Evolutionary conservation across 1,284 basidiomycete species (phyloP), one percentile per base, ranked within the genome.

Genomic region (Chalciporus sp.): DNA sequence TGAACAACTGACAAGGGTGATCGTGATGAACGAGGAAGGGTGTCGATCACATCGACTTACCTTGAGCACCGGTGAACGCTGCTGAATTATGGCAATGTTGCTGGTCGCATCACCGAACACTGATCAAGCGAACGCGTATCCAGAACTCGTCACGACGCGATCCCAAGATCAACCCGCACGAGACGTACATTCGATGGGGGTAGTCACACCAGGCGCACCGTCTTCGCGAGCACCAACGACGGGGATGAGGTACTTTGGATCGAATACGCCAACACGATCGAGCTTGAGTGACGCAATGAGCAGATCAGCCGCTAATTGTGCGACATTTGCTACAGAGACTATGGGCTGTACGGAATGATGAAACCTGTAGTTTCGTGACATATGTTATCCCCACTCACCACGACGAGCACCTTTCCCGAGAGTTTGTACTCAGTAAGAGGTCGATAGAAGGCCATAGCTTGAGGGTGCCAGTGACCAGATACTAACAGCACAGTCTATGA

Each of bases 281-380:
- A 93, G 77, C 16, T 73, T 74, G 42, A 90, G 75, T 0, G 86
- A 85, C 6, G 84, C 68, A 52, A 92, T 85, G 53, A 93, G 72
- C 12, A 93, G 72, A 70, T 93, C 91, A 16, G 75, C 83, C 0
- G 89, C 82, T 16, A 93, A 78, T 64, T 93, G 91, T 7, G 85
- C 77, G 37, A 93, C 80, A 72, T 92, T 93, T 43, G 86, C 91
- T 23, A 85, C 81, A 1, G 90, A 92, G 5, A 93, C 89, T 42
- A 92, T 69, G 23, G 91, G 90, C 90, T 93, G 63, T 47, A 55
- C 59, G 62, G 47, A 29, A 42, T 40, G 28, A 31, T 47, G 44
- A 61, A 46, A n/a, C n/a, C n/a, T n/a, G 51, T 59, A n/a, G 2
- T 19, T 19, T 52, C 35, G 11, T 46, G 4, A 28, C 20, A 42